A percentile compares a stretch with the other conserved stretches of the same genome.
phyloP scores from a whole-genome alignment of 495 filamentous ascomycete species.

The Peziza echinospora region DNA sequence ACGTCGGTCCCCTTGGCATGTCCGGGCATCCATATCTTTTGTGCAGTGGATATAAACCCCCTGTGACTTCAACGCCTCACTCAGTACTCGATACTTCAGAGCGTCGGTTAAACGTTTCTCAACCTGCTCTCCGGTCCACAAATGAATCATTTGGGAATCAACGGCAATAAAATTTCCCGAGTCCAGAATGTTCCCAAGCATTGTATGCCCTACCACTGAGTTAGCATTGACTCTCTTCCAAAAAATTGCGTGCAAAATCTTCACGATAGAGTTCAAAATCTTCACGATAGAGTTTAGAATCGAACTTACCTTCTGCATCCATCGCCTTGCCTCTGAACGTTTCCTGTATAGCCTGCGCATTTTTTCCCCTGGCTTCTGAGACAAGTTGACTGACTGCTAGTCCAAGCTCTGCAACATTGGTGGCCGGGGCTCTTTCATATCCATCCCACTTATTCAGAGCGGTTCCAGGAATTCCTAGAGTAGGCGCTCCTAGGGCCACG shows the following conservation, averaged over 20 bases:
- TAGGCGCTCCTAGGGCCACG: neutral
- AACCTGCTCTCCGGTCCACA: neutral
- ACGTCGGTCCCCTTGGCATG: constrained; percentile 5
- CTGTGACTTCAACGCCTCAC: constrained; percentile 6
- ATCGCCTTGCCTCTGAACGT: neutral
- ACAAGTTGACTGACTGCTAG: neutral
- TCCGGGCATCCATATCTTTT: constrained; percentile 3
- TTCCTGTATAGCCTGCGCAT: neutral
- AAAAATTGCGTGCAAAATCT: no score
- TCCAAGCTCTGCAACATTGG: neutral
- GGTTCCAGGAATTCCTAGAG: neutral
- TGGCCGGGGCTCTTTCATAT: neutral
- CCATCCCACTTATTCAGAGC: neutral
- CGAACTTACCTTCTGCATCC: neutral
- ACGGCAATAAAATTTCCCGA: neutral
- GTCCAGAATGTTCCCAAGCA: neutral
- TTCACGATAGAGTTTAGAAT: no score
- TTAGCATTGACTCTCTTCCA: no score
- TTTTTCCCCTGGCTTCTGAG: neutral
- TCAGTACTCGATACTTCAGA: constrained; percentile 1
- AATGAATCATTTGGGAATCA: neutral
- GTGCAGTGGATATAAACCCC: constrained; percentile 11
- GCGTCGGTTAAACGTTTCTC: neutral
- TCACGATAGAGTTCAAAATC: no score
- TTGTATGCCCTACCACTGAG: neutral